Evolutionary conservation across 495 filamentous ascomycete genomes (phyloP).

Genomic region (Penicillium silybi): DNA sequence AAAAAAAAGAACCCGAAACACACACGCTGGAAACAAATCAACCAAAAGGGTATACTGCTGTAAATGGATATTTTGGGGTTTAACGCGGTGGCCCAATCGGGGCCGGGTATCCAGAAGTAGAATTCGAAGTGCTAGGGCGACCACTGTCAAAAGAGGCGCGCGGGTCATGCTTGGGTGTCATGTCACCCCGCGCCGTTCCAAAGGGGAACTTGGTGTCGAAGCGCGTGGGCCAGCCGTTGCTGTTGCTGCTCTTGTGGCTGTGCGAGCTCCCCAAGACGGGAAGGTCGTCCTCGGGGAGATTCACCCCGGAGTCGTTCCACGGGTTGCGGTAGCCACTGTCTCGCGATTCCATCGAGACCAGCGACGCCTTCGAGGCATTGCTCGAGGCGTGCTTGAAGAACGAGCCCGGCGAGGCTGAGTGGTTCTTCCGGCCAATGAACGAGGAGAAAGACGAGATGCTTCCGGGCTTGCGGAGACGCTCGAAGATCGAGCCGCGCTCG

Average conservation of each 20-base stretch:
- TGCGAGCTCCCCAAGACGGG: conserved; percentile 56
- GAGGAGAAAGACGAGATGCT: conserved; percentile 91
- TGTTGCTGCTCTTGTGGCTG: conserved; percentile 55
- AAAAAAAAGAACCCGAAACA: conserved; percentile 18
- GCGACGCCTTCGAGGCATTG: conserved; percentile 91
- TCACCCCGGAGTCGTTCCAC: conserved; percentile 95
- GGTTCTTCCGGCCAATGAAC: conserved; percentile 91
- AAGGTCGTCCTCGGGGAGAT: conserved; percentile 79
- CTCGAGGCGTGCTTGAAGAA: conserved; percentile 90
- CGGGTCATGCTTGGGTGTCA: conserved; percentile 74
- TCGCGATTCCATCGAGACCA: conserved; percentile 88
- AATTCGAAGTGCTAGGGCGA: conserved; percentile 90
- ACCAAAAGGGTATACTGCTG: conserved; percentile 57
- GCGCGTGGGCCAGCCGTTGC: conserved; percentile 61
- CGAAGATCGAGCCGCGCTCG: conserved; percentile 77
- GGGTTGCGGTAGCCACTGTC: conserved; percentile 91
- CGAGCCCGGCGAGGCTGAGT: conserved; percentile 72
- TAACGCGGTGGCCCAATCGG: conserved; percentile 84
- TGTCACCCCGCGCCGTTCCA: conserved; percentile 69
- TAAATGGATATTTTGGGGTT: conserved; percentile 54
- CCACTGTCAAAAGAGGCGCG: conserved; percentile 84
- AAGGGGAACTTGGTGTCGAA: conserved; percentile 63
- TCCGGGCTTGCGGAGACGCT: conserved; percentile 85
- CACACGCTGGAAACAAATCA: conserved; percentile 40
- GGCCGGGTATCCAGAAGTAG: conserved; percentile 91